Evolutionary conservation across 2,329 filamentous ascomycete genomes (phyloP), one percentile per base, ranked within the genome.

Genomic region (Cytospora schulzeri): DNA sequence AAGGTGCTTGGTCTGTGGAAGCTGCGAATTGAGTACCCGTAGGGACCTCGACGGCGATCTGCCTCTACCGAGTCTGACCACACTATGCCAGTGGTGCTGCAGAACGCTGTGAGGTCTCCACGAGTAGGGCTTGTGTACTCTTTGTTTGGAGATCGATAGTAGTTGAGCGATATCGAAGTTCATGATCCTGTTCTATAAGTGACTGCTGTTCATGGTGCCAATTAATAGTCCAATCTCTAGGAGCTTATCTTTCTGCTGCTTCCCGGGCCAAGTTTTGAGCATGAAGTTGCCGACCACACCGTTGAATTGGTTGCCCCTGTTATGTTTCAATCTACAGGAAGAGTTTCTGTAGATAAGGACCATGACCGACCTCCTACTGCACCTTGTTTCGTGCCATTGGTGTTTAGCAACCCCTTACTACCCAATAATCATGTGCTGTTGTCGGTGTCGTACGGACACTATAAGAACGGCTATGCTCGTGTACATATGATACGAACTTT

Each of bases 121-220:
- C n/a, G n/a, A n/a, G n/a, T n/a, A n/a, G n/a, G n/a, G n/a, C n/a
- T 48, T 48, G 45, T 48, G 45, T 48, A 48, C 45, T 48, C 45
- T 22, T 48, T 48, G 1, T 48, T 11, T 48, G 45, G 11, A n/a
- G n/a, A 24, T 24, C 45, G n/a, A 48, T 48, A 24, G 45, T 48
- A 48, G 45, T 48, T 24, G n/a, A 48, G 45, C n/a, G 11, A 48
- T 48, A 14, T 14, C 11, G 9, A 19, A 48, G 9, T 24, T 48
- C 5, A 22, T 48, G 45, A 24, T 48, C 22, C n/a, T 48, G 41
- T 12, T n/a, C n/a, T 14, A 48, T 14, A 6, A 24, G n/a, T 24
- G 22, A 24, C n/a, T 24, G 45, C 45, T 24, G 7, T 12, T 24
- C 5, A 24, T 24, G 4, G 45, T 48, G 45, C n/a, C 45, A 35